Evolutionary conservation across 768 basidiomycete genomes (phyloP), one percentile per base, ranked within the genome.

Genomic region (Lactifluus echinatus): DNA sequence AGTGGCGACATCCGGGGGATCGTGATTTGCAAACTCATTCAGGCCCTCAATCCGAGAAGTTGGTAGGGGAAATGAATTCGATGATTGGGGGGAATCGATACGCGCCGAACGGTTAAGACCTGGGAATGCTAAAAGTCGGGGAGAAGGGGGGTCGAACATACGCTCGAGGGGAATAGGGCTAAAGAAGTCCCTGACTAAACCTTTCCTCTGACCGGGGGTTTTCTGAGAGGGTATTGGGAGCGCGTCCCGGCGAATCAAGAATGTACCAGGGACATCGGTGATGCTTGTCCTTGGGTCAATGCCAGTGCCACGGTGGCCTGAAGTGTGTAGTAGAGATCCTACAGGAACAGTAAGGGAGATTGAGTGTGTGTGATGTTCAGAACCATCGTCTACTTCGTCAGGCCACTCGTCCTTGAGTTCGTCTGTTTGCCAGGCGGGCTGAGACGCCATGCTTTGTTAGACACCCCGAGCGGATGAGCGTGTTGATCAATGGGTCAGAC

Each of bases 131-230:
- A 49, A 34, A 60, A 39, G 65, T 58, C 63, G 64, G 87, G 89
- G 90, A 7, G 91, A 89, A 1, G 93, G 93, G 8, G 93, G 93
- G 60, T 94, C 89, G 63, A 95, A 96, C 89, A 96, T 92, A 54
- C 79, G 80, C 71, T 96, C 93, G 8, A 96, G 76, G 24, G 86
- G 84, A 53, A 93, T 69, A 0, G 92, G 91, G 54, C 85, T 90
- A 74, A 97, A 97, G 67, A 97, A 82, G 70, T 88, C 83, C 71
- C 87, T 91, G 45, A 84, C 78, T 37, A 73, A 64, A n/a, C 74
- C 72, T 58, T 82, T 84, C 68, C 82, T 82, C 42, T 74, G 73
- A 23, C 80, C 83, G 8, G 86, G 85, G 10, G 86, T 86, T 66
- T 81, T 84, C 49, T 83, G 82, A 17, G 86, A 68, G 42, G 87